These are phyloP conservation scores for Echium plantagineum DNA, from an alignment of 257 asterid species.

Conservation along the genomic window DNA sequence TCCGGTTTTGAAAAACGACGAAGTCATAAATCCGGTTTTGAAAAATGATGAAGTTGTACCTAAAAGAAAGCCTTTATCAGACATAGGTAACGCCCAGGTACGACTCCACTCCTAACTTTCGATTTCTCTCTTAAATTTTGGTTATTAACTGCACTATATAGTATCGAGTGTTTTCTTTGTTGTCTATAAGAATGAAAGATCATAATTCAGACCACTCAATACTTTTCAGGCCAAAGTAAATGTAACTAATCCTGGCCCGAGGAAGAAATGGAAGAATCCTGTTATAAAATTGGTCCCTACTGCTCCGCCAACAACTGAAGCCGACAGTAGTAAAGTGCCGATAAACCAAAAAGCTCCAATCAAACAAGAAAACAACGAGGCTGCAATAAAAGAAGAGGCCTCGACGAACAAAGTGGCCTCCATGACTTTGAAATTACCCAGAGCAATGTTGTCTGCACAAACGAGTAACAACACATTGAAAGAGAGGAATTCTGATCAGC, in stretches of 20 bases:
- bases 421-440: conserved; percentile 54
- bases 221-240: conserved; percentile 45
- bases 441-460: conserved; percentile 52
- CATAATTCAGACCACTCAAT: neutral
- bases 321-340: conserved; percentile 22
- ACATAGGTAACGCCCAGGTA: conserved; percentile 81
- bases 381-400: conserved; percentile 4
- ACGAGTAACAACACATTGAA: conserved; percentile 43
- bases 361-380: conserved; percentile 31
- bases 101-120: conserved; percentile 4
- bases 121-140: neutral
- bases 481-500: conserved; percentile 53
- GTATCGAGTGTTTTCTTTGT: neutral
- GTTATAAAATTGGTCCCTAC: conserved; percentile 76
- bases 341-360: conserved; percentile 30
- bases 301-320: conserved; percentile 29
- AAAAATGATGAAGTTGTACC: conserved; percentile 28
- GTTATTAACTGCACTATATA: neutral
- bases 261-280: conserved; percentile 78
- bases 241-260: conserved; percentile 41
- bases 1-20: too few relatives aligned
- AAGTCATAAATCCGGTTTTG: conserved; percentile 31
- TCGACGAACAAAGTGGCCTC: conserved; percentile 10
- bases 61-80: conserved; percentile 68
- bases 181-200: neutral